Evolutionary conservation across 257 asterid species (phyloP), one percentile per base, ranked within the genome.

Genomic region (Mentha longifolia): DNA sequence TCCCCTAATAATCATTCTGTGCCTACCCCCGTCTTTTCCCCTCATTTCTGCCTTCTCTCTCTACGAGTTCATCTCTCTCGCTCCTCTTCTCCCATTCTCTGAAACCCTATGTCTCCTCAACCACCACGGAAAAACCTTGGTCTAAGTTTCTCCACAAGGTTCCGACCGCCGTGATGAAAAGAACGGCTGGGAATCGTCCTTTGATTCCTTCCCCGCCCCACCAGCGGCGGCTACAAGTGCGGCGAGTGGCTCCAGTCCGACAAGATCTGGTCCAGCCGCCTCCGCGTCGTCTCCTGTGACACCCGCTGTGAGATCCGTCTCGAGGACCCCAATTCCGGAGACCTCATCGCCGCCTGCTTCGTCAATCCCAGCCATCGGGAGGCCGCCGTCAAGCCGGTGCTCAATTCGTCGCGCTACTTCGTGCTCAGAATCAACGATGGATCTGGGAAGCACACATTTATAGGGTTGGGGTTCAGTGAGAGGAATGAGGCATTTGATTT

Each of bases 201-300:
- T n/a, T n/a, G n/a, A n/a, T n/a, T 94, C 89, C 97, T 96, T 8
- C 98, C 98, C 11, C 95, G 98, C 7, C 71, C 52, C n/a, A 91
- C 97, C 51, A 85, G 92, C 78, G 98, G 98, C 73, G 98, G 98
- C n/a, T 93, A 85, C 91, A 93, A 91, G 84, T 93, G 97, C 82
- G 98, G 96, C 28, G 98, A 93, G 80, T 93, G 98, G 98, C 82
- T 93, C 17, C 98, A 93, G 77, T 87, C 98, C 72, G 97, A 93
- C 73, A 93, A 89, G 95, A 93, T 93, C 92, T 93, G 98, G 97
- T 75, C 97, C 16, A 96, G 97, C 61, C 87, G 98, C 7, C 87
- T 93, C 46, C 88, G 98, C 19, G 96, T 93, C 13, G 95, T 93
- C 13, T 93, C 97, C 2, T 87, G 92, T 74, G 78, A 80, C 42